Evolutionary conservation across 495 filamentous ascomycete genomes (phyloP).

Genomic region (Trichocladium antarcticum): DNA sequence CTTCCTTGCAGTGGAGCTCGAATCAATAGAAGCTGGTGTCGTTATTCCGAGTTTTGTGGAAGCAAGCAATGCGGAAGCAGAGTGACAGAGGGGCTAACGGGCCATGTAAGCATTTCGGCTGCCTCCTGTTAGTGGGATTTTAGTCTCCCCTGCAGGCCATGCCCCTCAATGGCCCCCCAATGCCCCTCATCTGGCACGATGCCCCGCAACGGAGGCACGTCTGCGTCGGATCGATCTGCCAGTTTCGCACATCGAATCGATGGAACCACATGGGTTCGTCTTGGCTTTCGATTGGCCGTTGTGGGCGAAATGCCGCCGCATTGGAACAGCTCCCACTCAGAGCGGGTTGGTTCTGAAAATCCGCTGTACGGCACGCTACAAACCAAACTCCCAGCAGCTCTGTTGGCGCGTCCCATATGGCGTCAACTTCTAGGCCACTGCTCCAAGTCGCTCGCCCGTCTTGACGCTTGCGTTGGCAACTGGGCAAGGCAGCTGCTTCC

Average conservation of each 20-base stretch:
- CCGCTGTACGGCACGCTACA: too few species aligned
- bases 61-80: too few species aligned
- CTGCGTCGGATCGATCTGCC: slow-evolving; percentile 7
- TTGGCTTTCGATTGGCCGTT: slow-evolving; percentile 16
- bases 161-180: not conserved
- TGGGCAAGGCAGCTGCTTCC: too few species aligned
- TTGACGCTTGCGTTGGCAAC: too few species aligned
- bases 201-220: slow-evolving; percentile 16
- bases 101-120: not conserved
- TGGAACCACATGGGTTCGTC: slow-evolving; percentile 19
- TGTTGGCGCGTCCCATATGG: too few species aligned
- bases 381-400: too few species aligned
- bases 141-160: not conserved
- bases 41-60: too few species aligned
- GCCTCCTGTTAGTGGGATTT: not conserved
- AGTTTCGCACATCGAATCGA: slow-evolving; percentile 15
- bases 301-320: not conserved
- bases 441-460: too few species aligned
- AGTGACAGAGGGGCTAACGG: not conserved
- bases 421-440: too few species aligned
- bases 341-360: too few species aligned
- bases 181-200: not conserved
- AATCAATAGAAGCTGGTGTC: too few species aligned
- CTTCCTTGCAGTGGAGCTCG: too few species aligned
- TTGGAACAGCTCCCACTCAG: not conserved